Conservation (phyloP, 192 early-diverging fungal species). For the Backusella tuberculispora region DNA sequence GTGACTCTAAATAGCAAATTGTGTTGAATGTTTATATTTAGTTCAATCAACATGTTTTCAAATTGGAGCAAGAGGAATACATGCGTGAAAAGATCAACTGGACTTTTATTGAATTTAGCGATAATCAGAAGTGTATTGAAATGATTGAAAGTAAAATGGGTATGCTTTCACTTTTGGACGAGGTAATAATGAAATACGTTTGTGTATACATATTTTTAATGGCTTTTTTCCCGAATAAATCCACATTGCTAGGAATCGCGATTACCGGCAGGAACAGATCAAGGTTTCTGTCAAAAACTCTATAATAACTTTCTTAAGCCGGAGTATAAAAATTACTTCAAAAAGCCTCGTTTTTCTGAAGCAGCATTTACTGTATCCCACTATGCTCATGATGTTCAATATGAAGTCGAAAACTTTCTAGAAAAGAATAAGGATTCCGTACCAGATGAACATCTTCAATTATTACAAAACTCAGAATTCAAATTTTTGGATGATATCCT, state of each 20-base stretch:
- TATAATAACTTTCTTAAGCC: conserved; percentile 80
- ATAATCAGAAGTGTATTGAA: conserved; percentile 99
- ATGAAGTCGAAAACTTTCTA: conserved; percentile 95
- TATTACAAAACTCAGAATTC: conserved; percentile 78
- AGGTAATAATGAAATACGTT: conserved; percentile 60
- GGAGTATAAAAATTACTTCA: conserved; percentile 75
- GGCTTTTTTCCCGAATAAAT: not conserved
- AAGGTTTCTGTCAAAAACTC: conserved; percentile 85
- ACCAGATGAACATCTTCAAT: conserved; percentile 84
- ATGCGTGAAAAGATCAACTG: conserved; percentile 95
- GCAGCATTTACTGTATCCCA: conserved; percentile 90
- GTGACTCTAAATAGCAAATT: not conserved
- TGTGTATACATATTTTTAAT: not conserved
- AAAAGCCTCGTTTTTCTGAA: conserved; percentile 91
- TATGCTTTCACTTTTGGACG: conserved; percentile 93
- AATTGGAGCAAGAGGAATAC: conserved; percentile 99
- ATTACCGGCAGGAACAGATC: conserved; percentile 87
- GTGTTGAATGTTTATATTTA: conserved; percentile 21
- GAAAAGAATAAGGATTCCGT: conserved; percentile 99
- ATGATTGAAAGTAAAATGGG: conserved; percentile 96
- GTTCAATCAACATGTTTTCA: conserved; percentile 99
- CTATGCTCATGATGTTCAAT: conserved; percentile 94
- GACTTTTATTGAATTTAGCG: conserved; percentile 99
- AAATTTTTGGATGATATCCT: conserved; percentile 84
- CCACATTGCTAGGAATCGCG: conserved; percentile 51